Evolutionary conservation across 306 rosid genomes (phyloP), one percentile per base, ranked within the genome.

Genomic region (Macrotyloma uniflorum): DNA sequence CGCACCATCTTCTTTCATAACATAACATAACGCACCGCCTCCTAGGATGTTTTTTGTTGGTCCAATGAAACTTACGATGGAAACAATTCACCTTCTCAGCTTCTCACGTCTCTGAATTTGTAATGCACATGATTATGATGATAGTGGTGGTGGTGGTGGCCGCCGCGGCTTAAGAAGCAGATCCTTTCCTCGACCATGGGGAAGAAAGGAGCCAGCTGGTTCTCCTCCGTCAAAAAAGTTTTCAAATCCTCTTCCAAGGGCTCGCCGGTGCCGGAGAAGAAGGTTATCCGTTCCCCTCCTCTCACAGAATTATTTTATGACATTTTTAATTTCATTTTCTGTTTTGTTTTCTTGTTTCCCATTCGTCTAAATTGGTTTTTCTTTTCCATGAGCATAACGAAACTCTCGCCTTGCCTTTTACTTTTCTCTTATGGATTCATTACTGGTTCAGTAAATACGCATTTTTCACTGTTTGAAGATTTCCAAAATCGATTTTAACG

Each of bases 141-240:
- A 35, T 23, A 24, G 8, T 38, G 43, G 13, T 8, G 43, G 4
- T 3, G 1, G 11, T 36, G 42, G 28, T 26, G 1, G 28, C 28
- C 2, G 28, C 28, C 2, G 20, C 32, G 67, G 32, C 22, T 42
- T 83, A 26, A 73, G 85, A 78, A 78, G 70, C 68, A 62, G 53
- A 74, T 83, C 76, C 12, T 62, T 78, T 83, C 53, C 33, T 58
- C 72, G 45, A 57, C 76, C 75, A 95, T 95, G 99, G 98, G 97
- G 67, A 95, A 93, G 93, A 95, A 95, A 86, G 86, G 93, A 81
- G 80, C 78, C 42, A 51, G 91, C 51, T 95, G 99, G 99, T 93
- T 95, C 83, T 91, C 98, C 1, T 82, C 98, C 0, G 97, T 95
- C 78, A 95, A 89, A 92, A 95, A 84, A 82, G 99, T 86, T 30